A percentile compares a stretch with the other conserved stretches of the same genome.
Evolutionary conservation across 306 rosid genomes (phyloP).

Genomic region (Canavalia ensiformis): DNA sequence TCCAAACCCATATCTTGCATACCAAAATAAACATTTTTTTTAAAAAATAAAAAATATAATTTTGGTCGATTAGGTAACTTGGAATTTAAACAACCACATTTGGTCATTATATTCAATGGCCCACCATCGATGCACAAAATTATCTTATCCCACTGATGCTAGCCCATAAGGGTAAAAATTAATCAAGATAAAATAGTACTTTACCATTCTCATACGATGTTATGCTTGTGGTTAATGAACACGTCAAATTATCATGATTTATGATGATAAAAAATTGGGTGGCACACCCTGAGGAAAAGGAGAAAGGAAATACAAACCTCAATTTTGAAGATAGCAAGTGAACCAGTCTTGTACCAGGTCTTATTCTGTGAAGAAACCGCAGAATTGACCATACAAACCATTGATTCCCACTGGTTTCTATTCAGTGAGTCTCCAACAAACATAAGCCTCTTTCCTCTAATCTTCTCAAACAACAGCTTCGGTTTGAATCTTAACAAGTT

Average conservation of each 20-base stretch:
- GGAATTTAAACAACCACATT: conserved; percentile 26
- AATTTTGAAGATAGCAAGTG: conserved; percentile 81
- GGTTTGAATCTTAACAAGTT: conserved; percentile 75
- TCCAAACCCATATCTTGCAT: conserved; percentile 30
- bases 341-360: conserved; percentile 84
- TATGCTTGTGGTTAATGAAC: conserved; percentile 22
- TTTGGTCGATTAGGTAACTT: conserved; percentile 22
- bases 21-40: neutral
- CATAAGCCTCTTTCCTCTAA: conserved; percentile 94
- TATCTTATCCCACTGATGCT: neutral
- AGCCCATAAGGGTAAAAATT: neutral
- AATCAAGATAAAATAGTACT: conserved; percentile 23
- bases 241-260: conserved; percentile 14
- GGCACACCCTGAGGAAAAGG: neutral
- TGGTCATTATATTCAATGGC: conserved; percentile 34
- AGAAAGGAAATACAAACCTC: conserved; percentile 57
- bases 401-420: conserved; percentile 99
- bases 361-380: conserved; percentile 70
- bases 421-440: conserved; percentile 98
- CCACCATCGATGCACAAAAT: conserved; percentile 37
- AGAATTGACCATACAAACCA: conserved; percentile 94
- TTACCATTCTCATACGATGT: conserved; percentile 9
- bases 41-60: too few species aligned
- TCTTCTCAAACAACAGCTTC: conserved; percentile 83
- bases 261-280: neutral